Percentiles rank a stretch among this genome's conserved stretches.
Evolutionary conservation across 2,329 filamentous ascomycete species (phyloP).

Genomic region (Huntiella savannae): DNA sequence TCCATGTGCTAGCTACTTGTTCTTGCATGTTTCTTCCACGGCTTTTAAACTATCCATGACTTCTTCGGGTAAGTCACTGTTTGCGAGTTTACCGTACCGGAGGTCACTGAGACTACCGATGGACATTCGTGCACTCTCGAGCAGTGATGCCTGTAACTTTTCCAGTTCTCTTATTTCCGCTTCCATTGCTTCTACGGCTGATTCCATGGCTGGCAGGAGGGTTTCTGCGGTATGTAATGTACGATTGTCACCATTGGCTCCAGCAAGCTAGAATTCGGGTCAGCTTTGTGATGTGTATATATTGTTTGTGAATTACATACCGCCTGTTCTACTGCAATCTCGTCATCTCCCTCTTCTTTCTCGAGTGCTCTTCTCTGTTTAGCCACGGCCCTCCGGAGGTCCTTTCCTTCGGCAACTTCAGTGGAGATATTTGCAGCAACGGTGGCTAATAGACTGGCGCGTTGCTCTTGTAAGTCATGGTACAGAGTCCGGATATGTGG

Average conservation of each 20-base stretch:
- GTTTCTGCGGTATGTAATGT: slow-evolving; percentile 29
- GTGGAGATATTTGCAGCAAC: slow-evolving; percentile 45
- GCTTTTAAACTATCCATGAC: slow-evolving; percentile 46
- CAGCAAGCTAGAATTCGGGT: neutral
- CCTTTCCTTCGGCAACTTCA: slow-evolving; percentile 32
- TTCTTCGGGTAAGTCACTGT: slow-evolving; percentile 42
- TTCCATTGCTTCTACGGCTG: slow-evolving; percentile 45
- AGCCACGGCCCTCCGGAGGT: slow-evolving; percentile 38
- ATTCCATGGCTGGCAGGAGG: slow-evolving; percentile 50
- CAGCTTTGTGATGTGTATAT: neutral
- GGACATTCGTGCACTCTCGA: slow-evolving; percentile 42
- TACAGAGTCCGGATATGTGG: slow-evolving; percentile 55
- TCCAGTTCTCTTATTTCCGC: slow-evolving; percentile 47
- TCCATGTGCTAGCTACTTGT: slow-evolving; percentile 1
- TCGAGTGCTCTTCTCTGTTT: slow-evolving; percentile 26
- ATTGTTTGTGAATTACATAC: slow-evolving; percentile 20
- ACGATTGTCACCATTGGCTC: slow-evolving; percentile 28
- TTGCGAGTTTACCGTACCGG: slow-evolving; percentile 57
- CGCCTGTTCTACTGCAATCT: slow-evolving; percentile 42
- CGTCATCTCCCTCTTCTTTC: slow-evolving; percentile 38
- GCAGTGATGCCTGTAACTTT: slow-evolving; percentile 39
- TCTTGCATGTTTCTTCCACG: slow-evolving; percentile 19
- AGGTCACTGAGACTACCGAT: slow-evolving; percentile 64
- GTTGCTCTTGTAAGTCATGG: slow-evolving; percentile 58
- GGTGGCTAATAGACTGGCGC: slow-evolving; percentile 46